Percentiles rank a stretch among this genome's conserved stretches.
Evolutionary conservation across 2,329 filamentous ascomycete genomes (phyloP).

Genomic region (Fusarium irregulare): DNA sequence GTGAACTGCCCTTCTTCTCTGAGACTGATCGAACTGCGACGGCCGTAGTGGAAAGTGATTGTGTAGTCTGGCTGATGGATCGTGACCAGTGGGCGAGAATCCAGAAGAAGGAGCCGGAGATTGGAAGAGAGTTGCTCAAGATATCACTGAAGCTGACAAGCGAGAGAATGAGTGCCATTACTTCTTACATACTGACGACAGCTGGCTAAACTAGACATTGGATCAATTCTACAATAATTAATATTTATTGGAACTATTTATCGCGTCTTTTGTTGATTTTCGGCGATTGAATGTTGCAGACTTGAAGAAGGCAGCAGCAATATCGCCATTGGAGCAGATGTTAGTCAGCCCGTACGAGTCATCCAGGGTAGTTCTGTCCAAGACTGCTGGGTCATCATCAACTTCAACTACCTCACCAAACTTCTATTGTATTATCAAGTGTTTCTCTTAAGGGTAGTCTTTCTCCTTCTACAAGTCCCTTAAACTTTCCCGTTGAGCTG

Average conservation of each 20-base stretch:
- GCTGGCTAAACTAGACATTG: conserved; percentile 52
- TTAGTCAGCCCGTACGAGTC: conserved; percentile 31
- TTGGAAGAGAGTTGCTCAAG: conserved; percentile 85
- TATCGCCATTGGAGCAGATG: neutral
- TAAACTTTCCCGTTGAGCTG: neutral
- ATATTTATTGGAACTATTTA: neutral
- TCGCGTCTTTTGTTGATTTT: neutral
- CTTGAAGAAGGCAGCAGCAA: neutral
- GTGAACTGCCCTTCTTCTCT: conserved; percentile 95
- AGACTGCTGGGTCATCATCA: conserved; percentile 3
- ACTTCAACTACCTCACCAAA: neutral
- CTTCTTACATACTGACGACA: conserved; percentile 64
- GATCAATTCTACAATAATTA: neutral
- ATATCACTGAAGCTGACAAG: conserved; percentile 94
- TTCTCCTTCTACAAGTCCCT: neutral
- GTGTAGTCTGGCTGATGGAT: conserved; percentile 85
- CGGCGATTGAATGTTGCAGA: neutral
- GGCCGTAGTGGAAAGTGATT: conserved; percentile 83
- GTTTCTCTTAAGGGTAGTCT: neutral
- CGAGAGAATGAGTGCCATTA: conserved; percentile 84
- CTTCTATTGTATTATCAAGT: neutral
- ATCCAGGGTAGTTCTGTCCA: neutral
- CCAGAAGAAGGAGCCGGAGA: conserved; percentile 77
- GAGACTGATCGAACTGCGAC: conserved; percentile 89
- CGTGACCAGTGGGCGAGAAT: conserved; percentile 76